A percentile compares a stretch with the other conserved stretches of the same genome.
phyloP scores from a whole-genome alignment of 1,284 basidiomycete genomes.

The Xerocomus cyaneibrunnescens region DNA sequence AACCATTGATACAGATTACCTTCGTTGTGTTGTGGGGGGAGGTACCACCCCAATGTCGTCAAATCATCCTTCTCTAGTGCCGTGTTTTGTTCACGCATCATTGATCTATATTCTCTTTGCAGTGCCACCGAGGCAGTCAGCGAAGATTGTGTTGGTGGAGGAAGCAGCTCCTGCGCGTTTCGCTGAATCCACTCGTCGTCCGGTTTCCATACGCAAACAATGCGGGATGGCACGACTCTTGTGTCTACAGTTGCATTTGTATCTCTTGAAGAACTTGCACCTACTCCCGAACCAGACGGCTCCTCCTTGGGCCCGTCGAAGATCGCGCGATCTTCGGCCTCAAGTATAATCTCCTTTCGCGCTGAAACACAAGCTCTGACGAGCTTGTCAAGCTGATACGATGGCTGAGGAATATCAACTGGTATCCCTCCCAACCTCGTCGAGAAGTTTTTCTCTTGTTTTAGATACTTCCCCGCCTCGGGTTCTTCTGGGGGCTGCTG shows the following conservation, averaged over 20 bases:
- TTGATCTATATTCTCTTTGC: conserved; percentile 52
- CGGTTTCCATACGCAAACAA: conserved; percentile 51
- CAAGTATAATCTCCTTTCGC: conserved; percentile 40
- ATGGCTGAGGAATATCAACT: conserved; percentile 55
- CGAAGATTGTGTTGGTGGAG: conserved; percentile 52
- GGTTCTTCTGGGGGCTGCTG: background rate
- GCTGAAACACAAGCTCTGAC: conserved; percentile 42
- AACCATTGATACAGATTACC: conserved; percentile 71
- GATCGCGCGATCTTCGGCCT: conserved; percentile 49
- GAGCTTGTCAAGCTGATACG: conserved; percentile 48
- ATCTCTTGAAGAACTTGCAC: conserved; percentile 18
- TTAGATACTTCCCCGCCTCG: conserved; percentile 3
- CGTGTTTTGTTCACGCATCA: conserved; percentile 55
- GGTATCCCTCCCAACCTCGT: conserved; percentile 29
- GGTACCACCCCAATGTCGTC: conserved; percentile 63
- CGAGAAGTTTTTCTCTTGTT: conserved; percentile 22
- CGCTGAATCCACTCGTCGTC: conserved; percentile 48
- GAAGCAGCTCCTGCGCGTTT: conserved; percentile 46
- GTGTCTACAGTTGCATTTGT: background rate
- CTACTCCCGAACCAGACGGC: background rate
- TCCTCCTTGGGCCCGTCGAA: conserved; percentile 31
- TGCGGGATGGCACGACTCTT: background rate
- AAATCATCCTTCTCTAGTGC: conserved; percentile 50
- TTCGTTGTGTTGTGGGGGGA: conserved; percentile 55
- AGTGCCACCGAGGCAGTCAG: conserved; percentile 52